These are phyloP conservation scores for Kluyveromyces sp. DNA, from an alignment of 1,139 yeast species.

Conservation along the genomic window DNA sequence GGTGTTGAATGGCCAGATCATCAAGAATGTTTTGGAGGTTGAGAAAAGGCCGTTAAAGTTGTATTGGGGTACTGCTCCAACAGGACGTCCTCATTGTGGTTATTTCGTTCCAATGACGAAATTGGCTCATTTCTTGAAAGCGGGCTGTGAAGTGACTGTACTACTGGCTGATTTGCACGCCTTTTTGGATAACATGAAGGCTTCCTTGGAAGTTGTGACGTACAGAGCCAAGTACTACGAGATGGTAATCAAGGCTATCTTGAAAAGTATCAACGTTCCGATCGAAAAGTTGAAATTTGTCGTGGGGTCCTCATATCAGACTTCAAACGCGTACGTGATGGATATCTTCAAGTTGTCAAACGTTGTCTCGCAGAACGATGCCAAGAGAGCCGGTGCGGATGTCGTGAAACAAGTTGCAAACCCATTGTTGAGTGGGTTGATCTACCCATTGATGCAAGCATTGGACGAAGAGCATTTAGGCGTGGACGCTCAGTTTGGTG, in stretches of 20 bases:
- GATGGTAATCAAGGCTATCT: constrained; percentile 70
- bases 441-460: constrained; percentile 98
- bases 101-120: constrained; percentile 98
- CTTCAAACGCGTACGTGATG: constrained; percentile 68
- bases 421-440: constrained; percentile 87
- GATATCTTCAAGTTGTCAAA: constrained; percentile 83
- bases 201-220: constrained; percentile 85
- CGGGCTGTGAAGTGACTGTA: constrained; percentile 92
- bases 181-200: constrained; percentile 96
- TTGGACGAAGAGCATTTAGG: constrained; percentile 87
- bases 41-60: constrained; percentile 75
- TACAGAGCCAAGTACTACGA: constrained; percentile 89
- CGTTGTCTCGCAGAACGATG: constrained; percentile 84
- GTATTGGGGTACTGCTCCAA: constrained; percentile 97
- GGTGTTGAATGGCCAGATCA: constrained; percentile 80
- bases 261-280: constrained; percentile 82
- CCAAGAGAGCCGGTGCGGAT: constrained; percentile 99
- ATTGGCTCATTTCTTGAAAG: constrained; percentile 87
- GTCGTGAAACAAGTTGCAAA: constrained; percentile 96
- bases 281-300: constrained; percentile 80
- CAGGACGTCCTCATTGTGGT: constrained; percentile 98
- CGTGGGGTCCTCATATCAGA: constrained; percentile 84
- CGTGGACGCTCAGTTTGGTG: constrained; percentile 95
- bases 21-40: constrained; percentile 73
- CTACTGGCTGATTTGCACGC: constrained; percentile 97